Evolutionary conservation across 768 basidiomycete genomes (phyloP).

Genomic region (Tylopilus plumbeoviolaceoides): DNA sequence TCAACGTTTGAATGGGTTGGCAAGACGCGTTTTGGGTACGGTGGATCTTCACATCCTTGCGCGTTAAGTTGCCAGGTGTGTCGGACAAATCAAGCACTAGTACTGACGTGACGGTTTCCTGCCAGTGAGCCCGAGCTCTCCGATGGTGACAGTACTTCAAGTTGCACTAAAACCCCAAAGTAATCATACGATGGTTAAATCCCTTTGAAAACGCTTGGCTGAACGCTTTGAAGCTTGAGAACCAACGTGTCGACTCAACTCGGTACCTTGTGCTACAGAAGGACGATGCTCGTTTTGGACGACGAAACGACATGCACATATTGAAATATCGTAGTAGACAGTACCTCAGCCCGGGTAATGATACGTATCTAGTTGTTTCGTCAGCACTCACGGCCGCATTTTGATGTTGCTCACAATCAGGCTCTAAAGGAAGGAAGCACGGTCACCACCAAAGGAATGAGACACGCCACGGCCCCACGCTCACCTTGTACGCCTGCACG

Average conservation of each 20-base stretch:
- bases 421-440: slow-evolving; percentile 38
- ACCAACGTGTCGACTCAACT: neutral
- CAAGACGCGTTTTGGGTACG: neutral
- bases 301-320: neutral
- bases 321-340: neutral
- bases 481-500: slow-evolving; percentile 87
- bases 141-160: no score
- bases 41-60: neutral
- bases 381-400: slow-evolving; percentile 39
- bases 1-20: neutral
- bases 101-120: neutral
- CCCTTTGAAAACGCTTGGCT: neutral
- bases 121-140: neutral
- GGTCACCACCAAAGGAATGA: neutral
- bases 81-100: neutral
- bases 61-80: neutral
- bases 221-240: neutral
- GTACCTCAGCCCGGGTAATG: neutral
- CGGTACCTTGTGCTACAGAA: neutral
- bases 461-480: slow-evolving; percentile 4
- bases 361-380: neutral
- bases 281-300: no score
- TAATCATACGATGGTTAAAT: neutral
- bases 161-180: no score
- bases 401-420: slow-evolving; percentile 75